Percentiles rank a stretch among this genome's conserved stretches.
These are phyloP conservation scores for Claviceps maximensis DNA, from an alignment of 2,329 filamentous ascomycete genomes.

Conservation along the genomic window DNA sequence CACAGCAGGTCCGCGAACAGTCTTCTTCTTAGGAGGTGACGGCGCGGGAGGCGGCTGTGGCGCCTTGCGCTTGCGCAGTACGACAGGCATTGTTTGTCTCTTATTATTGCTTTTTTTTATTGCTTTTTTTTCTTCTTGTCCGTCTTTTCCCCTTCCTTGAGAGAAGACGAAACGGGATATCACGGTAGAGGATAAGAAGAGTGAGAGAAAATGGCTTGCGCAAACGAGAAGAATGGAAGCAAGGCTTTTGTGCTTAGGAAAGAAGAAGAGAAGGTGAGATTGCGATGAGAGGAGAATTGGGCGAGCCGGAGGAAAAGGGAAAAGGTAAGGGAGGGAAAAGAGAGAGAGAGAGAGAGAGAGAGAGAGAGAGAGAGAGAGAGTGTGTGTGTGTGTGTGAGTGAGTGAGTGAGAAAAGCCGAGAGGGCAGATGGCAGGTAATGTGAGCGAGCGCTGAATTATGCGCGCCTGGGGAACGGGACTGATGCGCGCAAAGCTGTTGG, in stretches of 20 bases:
- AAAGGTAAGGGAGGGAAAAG: slow-evolving; percentile 5
- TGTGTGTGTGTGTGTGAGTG: too few species aligned
- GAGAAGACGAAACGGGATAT: background rate
- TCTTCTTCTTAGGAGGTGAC: slow-evolving; percentile 24
- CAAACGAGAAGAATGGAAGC: too few species aligned
- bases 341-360: slow-evolving; percentile 1
- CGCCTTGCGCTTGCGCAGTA: slow-evolving; percentile 49
- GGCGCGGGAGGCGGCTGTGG: slow-evolving; percentile 32
- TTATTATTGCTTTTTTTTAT: background rate
- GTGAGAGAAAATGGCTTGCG: too few species aligned
- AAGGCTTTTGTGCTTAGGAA: background rate
- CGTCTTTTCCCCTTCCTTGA: background rate
- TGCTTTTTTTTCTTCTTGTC: too few species aligned
- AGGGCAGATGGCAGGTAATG: slow-evolving; percentile 6
- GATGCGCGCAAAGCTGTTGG: background rate
- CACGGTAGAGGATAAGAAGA: background rate
- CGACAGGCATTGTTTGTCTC: slow-evolving; percentile 36
- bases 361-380: background rate
- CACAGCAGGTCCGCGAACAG: background rate
- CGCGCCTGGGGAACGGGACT: background rate
- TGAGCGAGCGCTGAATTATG: background rate
- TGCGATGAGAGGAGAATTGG: background rate
- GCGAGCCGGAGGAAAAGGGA: background rate
- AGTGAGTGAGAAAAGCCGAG: background rate
- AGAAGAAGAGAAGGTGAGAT: too few species aligned